These are phyloP conservation scores for Botrytis tulipae DNA, from an alignment of 2,329 filamentous ascomycete genomes.

Conservation along the genomic window DNA sequence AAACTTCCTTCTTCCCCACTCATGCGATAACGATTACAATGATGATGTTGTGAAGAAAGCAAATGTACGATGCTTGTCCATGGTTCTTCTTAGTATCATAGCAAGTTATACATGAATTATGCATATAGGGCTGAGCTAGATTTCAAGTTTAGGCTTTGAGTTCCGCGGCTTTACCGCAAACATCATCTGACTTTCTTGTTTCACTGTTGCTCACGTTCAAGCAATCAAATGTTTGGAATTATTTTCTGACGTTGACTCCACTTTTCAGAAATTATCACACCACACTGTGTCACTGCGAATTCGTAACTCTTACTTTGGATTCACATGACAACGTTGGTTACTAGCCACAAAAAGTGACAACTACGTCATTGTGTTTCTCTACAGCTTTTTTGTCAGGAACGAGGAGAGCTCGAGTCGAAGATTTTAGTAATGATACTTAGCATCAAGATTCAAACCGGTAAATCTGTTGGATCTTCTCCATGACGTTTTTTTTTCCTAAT, in stretches of 20 bases:
- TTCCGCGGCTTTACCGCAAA: background rate
- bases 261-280: background rate
- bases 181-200: background rate
- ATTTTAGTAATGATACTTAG: background rate
- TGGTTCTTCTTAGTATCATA: background rate
- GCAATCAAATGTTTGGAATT: background rate
- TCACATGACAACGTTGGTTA: background rate
- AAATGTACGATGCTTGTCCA: background rate
- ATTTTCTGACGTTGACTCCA: background rate
- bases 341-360: background rate
- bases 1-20: background rate
- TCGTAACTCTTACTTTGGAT: background rate
- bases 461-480: background rate
- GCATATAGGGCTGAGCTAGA: constrained; percentile 13
- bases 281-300: background rate
- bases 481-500: background rate
- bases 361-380: background rate
- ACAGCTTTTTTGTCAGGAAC: background rate
- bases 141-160: background rate
- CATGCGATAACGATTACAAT: background rate
- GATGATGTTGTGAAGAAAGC: background rate
- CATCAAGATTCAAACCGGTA: background rate
- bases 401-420: background rate
- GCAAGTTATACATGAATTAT: background rate
- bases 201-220: background rate